These are phyloP conservation scores for Phoma sp. DNA, from an alignment of 2,329 filamentous ascomycete species.

Conservation along the genomic window DNA sequence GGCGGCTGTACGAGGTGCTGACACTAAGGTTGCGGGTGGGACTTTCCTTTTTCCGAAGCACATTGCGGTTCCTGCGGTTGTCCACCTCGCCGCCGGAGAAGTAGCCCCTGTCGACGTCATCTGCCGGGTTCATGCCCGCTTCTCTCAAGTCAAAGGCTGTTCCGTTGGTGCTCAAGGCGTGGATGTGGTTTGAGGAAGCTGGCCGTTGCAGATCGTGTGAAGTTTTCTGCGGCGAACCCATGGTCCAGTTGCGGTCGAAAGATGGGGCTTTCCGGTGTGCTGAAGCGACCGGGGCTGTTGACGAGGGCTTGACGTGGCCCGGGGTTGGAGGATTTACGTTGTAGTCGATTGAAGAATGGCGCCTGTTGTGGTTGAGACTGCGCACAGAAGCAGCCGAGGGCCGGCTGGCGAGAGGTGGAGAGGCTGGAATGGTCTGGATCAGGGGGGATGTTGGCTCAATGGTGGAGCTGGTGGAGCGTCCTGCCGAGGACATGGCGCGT, in stretches of 20 bases:
- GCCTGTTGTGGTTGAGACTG: constrained; percentile 81
- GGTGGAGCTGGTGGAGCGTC: constrained; percentile 35
- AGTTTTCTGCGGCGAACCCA: constrained; percentile 50
- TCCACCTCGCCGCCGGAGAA: constrained; percentile 91
- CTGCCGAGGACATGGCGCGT: constrained; percentile 42
- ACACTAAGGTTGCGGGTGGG: constrained; percentile 76
- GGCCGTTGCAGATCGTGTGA: constrained; percentile 37
- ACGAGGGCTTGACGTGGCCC: constrained; percentile 29
- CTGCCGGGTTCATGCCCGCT: constrained; percentile 43
- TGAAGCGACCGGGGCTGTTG: constrained; percentile 27
- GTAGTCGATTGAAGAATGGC: constrained; percentile 86
- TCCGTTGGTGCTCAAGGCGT: constrained; percentile 40
- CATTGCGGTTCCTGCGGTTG: constrained; percentile 71
- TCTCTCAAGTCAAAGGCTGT: constrained; percentile 36
- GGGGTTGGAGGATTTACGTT: constrained; percentile 48
- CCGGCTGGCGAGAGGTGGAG: constrained; percentile 52
- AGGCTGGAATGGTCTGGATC: constrained; percentile 52
- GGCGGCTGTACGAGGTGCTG: constrained; percentile 68
- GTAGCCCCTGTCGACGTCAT: constrained; percentile 84
- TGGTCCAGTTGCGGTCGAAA: constrained; percentile 65
- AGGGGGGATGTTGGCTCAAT: constrained; percentile 52
- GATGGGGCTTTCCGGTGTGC: constrained; percentile 63
- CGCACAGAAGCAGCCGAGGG: constrained; percentile 84
- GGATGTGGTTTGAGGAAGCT: constrained; percentile 42
- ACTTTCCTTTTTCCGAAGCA: constrained; percentile 75